These are phyloP conservation scores for Pestalotiopsis sp. DNA, from an alignment of 2,329 filamentous ascomycete species.

Conservation along the genomic window DNA sequence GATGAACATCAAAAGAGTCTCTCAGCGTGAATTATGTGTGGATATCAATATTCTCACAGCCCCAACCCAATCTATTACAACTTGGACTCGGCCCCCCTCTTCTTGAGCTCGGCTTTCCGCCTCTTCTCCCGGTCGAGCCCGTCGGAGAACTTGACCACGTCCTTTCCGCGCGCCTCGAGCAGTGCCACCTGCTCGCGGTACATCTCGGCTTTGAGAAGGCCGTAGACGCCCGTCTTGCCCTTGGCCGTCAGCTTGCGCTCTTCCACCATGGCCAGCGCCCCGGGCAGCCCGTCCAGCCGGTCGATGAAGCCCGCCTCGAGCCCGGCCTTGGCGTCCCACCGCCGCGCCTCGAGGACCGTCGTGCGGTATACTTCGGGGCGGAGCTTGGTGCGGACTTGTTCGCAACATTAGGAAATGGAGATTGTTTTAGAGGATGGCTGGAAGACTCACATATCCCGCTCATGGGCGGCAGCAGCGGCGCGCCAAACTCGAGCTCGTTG, in stretches of 20 bases:
- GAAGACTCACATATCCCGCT: conserved; percentile 54
- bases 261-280: conserved; percentile 35
- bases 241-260: conserved; percentile 59
- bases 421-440: too few species aligned
- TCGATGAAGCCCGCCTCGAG: conserved; percentile 71
- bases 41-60: too few species aligned
- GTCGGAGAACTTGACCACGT: conserved; percentile 27
- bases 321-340: conserved; percentile 66
- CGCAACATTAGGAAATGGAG: too few species aligned
- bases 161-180: conserved; percentile 45
- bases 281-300: conserved; percentile 47
- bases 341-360: conserved; percentile 73
- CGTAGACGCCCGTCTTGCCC: conserved; percentile 68
- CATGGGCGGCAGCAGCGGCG: conserved; percentile 76
- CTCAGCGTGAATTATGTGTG: too few species aligned
- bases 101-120: conserved; percentile 48
- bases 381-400: conserved; percentile 64
- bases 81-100: conserved; percentile 49
- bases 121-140: conserved; percentile 52
- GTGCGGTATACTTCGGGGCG: conserved; percentile 57
- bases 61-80: neutral
- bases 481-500: conserved; percentile 81
- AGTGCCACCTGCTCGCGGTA: conserved; percentile 66
- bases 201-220: conserved; percentile 75
- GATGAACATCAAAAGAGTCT: too few species aligned